Percentiles rank a stretch among this genome's conserved stretches.
Evolutionary conservation across 192 early-diverging fungal species (phyloP).

Genomic region (Rhizophagus sp.): DNA sequence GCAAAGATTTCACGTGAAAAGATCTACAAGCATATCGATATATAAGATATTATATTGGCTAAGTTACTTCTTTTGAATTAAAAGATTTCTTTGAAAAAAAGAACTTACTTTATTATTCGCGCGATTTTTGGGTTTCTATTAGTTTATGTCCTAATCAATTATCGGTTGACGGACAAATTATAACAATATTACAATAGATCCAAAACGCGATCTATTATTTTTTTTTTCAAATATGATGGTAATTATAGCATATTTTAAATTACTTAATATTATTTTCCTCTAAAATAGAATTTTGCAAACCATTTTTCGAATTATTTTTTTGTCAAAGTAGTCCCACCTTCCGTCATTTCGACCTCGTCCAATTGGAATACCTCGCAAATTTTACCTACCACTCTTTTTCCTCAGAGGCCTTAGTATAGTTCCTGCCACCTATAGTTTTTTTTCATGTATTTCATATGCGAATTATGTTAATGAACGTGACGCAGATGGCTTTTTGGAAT

Average conservation of each 20-base stretch:
- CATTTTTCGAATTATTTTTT: neutral
- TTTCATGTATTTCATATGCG: conserved; percentile 33
- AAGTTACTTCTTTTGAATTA: too few species aligned
- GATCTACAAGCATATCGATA: too few species aligned
- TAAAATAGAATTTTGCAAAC: neutral
- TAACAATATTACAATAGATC: neutral
- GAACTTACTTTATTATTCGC: too few species aligned
- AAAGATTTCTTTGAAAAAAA: too few species aligned
- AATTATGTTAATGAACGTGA: conserved; percentile 31
- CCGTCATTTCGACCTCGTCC: conserved; percentile 11
- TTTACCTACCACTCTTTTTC: conserved; percentile 37
- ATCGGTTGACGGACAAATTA: neutral
- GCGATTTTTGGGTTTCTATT: neutral
- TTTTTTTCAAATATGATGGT: neutral
- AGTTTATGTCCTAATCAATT: neutral
- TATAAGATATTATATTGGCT: too few species aligned
- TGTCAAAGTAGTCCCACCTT: conserved; percentile 17
- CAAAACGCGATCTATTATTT: neutral
- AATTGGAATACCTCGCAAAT: conserved; percentile 34
- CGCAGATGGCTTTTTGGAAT: conserved; percentile 33
- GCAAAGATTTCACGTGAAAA: neutral
- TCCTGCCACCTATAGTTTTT: conserved; percentile 37
- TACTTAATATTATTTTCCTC: neutral
- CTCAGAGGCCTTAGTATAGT: conserved; percentile 41
- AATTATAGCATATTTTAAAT: neutral